A percentile compares a stretch with the other conserved stretches of the same genome.
Evolutionary conservation across 129 eudicot genomes (phyloP).

Genomic region (Rutidosis leptorrhynchoides): DNA sequence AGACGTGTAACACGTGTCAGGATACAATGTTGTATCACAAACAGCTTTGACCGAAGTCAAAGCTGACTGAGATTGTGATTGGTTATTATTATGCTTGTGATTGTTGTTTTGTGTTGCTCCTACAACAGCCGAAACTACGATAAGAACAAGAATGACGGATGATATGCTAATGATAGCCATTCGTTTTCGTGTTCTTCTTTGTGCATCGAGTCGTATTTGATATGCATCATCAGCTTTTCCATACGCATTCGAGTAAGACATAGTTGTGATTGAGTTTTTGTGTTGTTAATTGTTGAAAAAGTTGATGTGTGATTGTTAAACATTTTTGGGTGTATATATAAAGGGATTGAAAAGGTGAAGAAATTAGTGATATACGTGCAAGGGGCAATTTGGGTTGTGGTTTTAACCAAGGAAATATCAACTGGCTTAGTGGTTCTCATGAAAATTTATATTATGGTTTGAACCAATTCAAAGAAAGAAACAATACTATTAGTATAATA

Average conservation of each 20-base stretch:
- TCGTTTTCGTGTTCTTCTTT: conserved; percentile 46
- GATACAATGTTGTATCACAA: conserved; percentile 53
- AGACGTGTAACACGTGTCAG: conserved; percentile 47
- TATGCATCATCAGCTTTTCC: conserved; percentile 54
- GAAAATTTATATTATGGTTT: conserved; percentile 10
- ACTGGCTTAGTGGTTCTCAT: conserved; percentile 25
- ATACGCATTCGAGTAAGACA: conserved; percentile 50
- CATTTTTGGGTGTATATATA: conserved; percentile 25
- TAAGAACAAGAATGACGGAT: conserved; percentile 42
- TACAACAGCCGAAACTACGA: conserved; percentile 49
- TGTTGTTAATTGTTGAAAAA: conserved; percentile 11
- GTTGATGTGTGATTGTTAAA: not conserved
- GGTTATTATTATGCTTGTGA: not conserved
- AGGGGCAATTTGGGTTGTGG: not conserved
- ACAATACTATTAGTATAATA: too few relatives aligned
- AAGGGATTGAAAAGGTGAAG: not conserved
- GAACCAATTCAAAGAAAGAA: not conserved
- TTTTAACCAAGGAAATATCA: conserved; percentile 14
- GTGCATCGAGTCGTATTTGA: conserved; percentile 43
- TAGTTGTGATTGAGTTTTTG: not conserved
- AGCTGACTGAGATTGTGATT: conserved; percentile 14
- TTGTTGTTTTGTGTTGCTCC: conserved; percentile 39
- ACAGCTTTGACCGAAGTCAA: conserved; percentile 45
- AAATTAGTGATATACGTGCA: conserved; percentile 35
- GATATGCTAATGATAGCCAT: conserved; percentile 40